Percentiles rank a stretch among this genome's conserved stretches.
Evolutionary conservation across 495 filamentous ascomycete genomes (phyloP).

Genomic region (Xylaria telfairii): DNA sequence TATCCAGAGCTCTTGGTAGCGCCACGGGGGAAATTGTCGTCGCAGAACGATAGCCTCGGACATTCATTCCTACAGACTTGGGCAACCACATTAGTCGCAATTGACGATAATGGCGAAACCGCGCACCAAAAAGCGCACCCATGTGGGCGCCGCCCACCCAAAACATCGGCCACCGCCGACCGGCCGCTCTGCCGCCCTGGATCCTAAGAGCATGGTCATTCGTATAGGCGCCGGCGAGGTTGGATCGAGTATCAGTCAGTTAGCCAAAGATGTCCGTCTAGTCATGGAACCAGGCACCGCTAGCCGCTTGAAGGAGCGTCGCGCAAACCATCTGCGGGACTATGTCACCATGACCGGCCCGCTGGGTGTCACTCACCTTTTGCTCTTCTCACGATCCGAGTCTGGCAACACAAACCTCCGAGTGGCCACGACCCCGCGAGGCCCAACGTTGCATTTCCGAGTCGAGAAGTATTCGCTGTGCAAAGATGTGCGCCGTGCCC

Average conservation of each 20-base stretch:
- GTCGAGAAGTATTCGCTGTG: slow-evolving; percentile 96
- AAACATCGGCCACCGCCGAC: slow-evolving; percentile 42
- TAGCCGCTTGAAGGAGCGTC: slow-evolving; percentile 83
- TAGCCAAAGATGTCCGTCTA: slow-evolving; percentile 86
- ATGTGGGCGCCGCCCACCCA: slow-evolving; percentile 72
- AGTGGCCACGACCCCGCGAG: slow-evolving; percentile 85
- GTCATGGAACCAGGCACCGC: slow-evolving; percentile 98
- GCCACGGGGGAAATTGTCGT: background rate
- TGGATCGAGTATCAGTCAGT: slow-evolving; percentile 86
- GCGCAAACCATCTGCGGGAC: slow-evolving; percentile 87
- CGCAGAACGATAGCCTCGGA: background rate
- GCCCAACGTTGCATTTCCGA: slow-evolving; percentile 90
- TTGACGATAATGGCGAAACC: slow-evolving; percentile 71
- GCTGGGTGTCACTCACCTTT: slow-evolving; percentile 88
- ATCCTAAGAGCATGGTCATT: slow-evolving; percentile 98
- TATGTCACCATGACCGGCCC: slow-evolving; percentile 96
- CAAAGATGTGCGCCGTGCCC: slow-evolving; percentile 82
- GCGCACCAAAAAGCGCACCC: slow-evolving; percentile 89
- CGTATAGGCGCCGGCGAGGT: slow-evolving; percentile 94
- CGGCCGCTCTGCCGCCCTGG: slow-evolving; percentile 52
- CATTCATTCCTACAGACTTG: background rate
- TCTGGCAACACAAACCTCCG: slow-evolving; percentile 93
- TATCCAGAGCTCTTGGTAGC: background rate
- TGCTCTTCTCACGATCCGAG: slow-evolving; percentile 90
- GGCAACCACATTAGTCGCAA: background rate